Evolutionary conservation across 768 basidiomycete genomes (phyloP).

Genomic region (Chalciporus sphaerocephalus): DNA sequence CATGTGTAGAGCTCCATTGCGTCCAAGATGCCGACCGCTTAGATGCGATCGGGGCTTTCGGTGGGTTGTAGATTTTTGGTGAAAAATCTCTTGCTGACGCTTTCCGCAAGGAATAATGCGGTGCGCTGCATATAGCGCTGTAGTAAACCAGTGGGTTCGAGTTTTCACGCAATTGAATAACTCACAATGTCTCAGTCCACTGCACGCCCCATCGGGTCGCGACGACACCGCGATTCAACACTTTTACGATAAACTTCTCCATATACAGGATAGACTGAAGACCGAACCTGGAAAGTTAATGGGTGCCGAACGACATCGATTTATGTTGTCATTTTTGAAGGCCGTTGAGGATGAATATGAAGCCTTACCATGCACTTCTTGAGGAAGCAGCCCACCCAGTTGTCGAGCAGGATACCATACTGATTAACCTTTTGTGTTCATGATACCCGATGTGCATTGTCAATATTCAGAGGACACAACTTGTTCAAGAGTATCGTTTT

Average conservation of each 20-base stretch:
- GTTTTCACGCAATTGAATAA: background rate
- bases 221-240: constrained; percentile 67
- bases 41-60: constrained; percentile 80
- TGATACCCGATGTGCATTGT: background rate
- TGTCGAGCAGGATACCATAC: background rate
- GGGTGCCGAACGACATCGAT: constrained; percentile 67
- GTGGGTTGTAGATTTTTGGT: constrained; percentile 33
- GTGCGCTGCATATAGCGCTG: constrained; percentile 61
- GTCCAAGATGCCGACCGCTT: constrained; percentile 78
- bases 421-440: background rate
- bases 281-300: constrained; percentile 65
- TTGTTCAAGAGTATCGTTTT: no score
- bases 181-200: constrained; percentile 28
- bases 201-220: constrained; percentile 46
- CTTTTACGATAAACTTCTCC: constrained; percentile 81
- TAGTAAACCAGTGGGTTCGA: constrained; percentile 43
- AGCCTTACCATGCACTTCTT: background rate
- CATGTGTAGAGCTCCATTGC: constrained; percentile 73
- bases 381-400: no score
- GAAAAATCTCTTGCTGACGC: background rate
- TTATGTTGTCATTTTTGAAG: constrained; percentile 59
- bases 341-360: constrained; percentile 55
- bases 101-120: constrained; percentile 51
- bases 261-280: constrained; percentile 71
- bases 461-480: background rate